Evolutionary conservation across 2,329 filamentous ascomycete species (phyloP), one percentile per base, ranked within the genome.

Genomic region (Fusarium kyushuense): DNA sequence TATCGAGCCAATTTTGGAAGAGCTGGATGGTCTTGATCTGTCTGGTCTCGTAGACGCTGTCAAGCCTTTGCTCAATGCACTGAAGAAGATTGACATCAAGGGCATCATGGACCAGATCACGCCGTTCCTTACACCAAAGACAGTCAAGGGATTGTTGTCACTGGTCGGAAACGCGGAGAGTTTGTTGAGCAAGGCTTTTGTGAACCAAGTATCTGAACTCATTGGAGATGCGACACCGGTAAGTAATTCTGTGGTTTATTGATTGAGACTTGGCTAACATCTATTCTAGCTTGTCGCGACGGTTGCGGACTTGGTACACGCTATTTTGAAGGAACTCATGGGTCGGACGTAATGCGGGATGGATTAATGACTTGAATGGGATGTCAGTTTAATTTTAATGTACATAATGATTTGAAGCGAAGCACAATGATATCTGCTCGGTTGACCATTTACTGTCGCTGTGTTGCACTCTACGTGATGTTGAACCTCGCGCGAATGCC

Each of bases 51-150:
- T 80, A 1, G 72, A 78, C 10, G 68, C 74, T 0, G 67, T 80
- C 29, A 77, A 78, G 45, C 80, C 80, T 16, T 67, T 82, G 3
- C 72, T 82, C 5, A 66, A 60, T 4, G 75, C 79, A 2, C 55
- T 82, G n/a, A 76, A 77, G 58, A 74, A 79, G 60, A 76, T 82
- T 55, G 79, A 83, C 61, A 65, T 78, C 30, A 68, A 78, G 60
- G 76, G 76, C 3, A 75, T 78, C 2, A 70, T 82, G 19, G 76
- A 80, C 32, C 70, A 77, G 27, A 54, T 81, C 42, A 71, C 75
- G 58, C 81, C 81, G 25, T 74, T 83, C 33, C 76, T 83, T 40
- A 82, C 80, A 5, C 80, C 80, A 30, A 78, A 78, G 68, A 76
- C 75, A 29, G 68, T 83, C 17, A 54, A 81, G 19, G 70, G 43